Conservation (phyloP, 2,329 filamentous ascomycete species). For the Colletotrichum zoysiae region DNA sequence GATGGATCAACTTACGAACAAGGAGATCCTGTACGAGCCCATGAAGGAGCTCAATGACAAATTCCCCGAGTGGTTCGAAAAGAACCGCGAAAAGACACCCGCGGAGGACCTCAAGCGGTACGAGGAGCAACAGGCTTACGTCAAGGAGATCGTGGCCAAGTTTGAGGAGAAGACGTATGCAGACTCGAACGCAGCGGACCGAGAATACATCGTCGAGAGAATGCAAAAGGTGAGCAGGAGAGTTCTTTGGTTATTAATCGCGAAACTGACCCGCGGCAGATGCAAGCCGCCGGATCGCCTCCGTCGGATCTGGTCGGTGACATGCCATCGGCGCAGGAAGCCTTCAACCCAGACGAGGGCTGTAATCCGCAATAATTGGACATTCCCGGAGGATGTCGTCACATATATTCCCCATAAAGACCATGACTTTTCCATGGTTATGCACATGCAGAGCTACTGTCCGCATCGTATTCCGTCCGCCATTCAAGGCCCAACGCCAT, state of each 20-base stretch:
- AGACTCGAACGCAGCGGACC: conserved; percentile 83
- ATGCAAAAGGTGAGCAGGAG: conserved; percentile 88
- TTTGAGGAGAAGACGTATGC: conserved; percentile 87
- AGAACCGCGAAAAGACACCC: conserved; percentile 76
- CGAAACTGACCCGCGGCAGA: conserved; percentile 66
- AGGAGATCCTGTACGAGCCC: conserved; percentile 97
- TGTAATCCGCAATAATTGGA: conserved; percentile 70
- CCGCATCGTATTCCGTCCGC: conserved; percentile 15
- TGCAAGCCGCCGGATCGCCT: conserved; percentile 95
- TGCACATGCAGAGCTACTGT: conserved; percentile 15
- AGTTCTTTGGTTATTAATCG: conserved; percentile 17
- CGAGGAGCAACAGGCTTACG: conserved; percentile 81
- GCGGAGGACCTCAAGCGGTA: conserved; percentile 84
- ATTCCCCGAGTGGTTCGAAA: conserved; percentile 88
- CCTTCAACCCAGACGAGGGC: conserved; percentile 70
- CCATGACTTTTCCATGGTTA: conserved; percentile 3
- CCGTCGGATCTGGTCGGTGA: conserved; percentile 92
- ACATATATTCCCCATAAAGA: conserved; percentile 46
- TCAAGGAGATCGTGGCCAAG: conserved; percentile 86
- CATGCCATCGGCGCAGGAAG: conserved; percentile 85
- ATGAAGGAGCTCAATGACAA: conserved; percentile 98
- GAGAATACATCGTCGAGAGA: conserved; percentile 93
- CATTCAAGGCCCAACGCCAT: conserved; percentile 2
- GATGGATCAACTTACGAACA: conserved; percentile 99
- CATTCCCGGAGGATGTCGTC: conserved; percentile 34